These are phyloP conservation scores for Pyricularia grisea DNA, from an alignment of 2,329 filamentous ascomycete genomes.

Conservation along the genomic window DNA sequence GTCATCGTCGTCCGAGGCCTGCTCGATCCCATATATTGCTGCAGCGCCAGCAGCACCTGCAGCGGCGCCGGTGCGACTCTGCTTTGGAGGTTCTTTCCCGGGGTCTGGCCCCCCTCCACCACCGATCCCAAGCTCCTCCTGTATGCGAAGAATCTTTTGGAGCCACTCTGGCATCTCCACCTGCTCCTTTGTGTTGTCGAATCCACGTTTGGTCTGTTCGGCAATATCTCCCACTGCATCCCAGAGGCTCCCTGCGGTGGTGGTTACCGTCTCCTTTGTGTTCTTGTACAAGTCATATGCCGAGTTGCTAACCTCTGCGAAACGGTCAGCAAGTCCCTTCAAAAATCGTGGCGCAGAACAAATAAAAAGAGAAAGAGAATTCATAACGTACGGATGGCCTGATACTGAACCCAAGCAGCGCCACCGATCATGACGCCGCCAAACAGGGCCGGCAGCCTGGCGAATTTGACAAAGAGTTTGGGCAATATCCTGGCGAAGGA, in stretches of 20 bases:
- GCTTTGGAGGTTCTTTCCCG: constrained; percentile 44
- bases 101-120: constrained; percentile 37
- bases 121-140: constrained; percentile 48
- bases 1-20: constrained; percentile 55
- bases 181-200: constrained; percentile 74
- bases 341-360: constrained; percentile 4
- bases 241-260: constrained; percentile 60
- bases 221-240: constrained; percentile 66
- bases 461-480: constrained; percentile 82
- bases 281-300: constrained; percentile 66
- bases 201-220: constrained; percentile 69
- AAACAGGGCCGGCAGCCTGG: constrained; percentile 81
- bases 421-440: constrained; percentile 81
- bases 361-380: background rate
- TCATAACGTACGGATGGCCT: constrained; percentile 64
- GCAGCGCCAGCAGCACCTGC: constrained; percentile 59
- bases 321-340: background rate
- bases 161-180: constrained; percentile 68
- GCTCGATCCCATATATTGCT: constrained; percentile 69
- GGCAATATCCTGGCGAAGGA: constrained; percentile 64
- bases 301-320: constrained; percentile 62
- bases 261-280: constrained; percentile 62
- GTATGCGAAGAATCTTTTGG: constrained; percentile 56
- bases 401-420: constrained; percentile 89
- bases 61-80: constrained; percentile 49